Conservation (phyloP, 2,329 filamentous ascomycete species). For the Purpureocillium takamizusanense region DNA sequence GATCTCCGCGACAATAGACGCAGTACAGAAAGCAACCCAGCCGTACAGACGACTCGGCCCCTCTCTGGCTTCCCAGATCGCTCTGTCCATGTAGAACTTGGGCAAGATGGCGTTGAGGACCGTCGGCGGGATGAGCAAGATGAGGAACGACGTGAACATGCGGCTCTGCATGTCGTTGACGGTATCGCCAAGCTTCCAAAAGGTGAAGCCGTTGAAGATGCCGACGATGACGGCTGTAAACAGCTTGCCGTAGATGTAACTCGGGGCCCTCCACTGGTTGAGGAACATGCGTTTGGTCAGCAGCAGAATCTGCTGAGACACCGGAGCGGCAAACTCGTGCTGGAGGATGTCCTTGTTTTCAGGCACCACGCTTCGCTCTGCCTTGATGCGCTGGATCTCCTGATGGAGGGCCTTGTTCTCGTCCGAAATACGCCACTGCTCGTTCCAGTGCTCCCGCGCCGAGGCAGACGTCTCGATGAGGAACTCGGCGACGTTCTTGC, state of each 20-base stretch:
- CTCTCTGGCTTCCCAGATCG: slow-evolving; percentile 65
- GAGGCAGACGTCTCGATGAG: slow-evolving; percentile 35
- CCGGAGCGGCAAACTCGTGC: slow-evolving; percentile 57
- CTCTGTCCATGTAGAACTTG: slow-evolving; percentile 69
- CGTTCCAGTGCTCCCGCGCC: slow-evolving; percentile 53
- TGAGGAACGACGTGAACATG: slow-evolving; percentile 64
- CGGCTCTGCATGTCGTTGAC: slow-evolving; percentile 65
- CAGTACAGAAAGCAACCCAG: slow-evolving; percentile 68
- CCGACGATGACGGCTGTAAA: slow-evolving; percentile 63
- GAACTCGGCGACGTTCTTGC: slow-evolving; percentile 39
- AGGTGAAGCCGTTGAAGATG: slow-evolving; percentile 74
- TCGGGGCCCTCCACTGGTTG: slow-evolving; percentile 68
- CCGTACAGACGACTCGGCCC: slow-evolving; percentile 67
- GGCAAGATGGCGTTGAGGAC: slow-evolving; percentile 66
- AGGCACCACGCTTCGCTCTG: slow-evolving; percentile 6
- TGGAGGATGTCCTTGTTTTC: slow-evolving; percentile 11
- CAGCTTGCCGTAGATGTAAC: slow-evolving; percentile 69
- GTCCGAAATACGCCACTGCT: slow-evolving; percentile 61
- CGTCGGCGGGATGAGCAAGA: slow-evolving; percentile 58
- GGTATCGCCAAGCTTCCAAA: slow-evolving; percentile 58
- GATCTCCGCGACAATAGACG: slow-evolving; percentile 64
- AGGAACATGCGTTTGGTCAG: slow-evolving; percentile 63
- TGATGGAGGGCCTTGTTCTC: slow-evolving; percentile 48
- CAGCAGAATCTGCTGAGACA: slow-evolving; percentile 51
- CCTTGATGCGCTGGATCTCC: slow-evolving; percentile 56